Evolutionary conservation across 225 moss, liverwort and hornwort species (phyloP), one percentile per base, ranked within the genome.

Genomic region (Bryoerythrophyllum caledonicum): DNA sequence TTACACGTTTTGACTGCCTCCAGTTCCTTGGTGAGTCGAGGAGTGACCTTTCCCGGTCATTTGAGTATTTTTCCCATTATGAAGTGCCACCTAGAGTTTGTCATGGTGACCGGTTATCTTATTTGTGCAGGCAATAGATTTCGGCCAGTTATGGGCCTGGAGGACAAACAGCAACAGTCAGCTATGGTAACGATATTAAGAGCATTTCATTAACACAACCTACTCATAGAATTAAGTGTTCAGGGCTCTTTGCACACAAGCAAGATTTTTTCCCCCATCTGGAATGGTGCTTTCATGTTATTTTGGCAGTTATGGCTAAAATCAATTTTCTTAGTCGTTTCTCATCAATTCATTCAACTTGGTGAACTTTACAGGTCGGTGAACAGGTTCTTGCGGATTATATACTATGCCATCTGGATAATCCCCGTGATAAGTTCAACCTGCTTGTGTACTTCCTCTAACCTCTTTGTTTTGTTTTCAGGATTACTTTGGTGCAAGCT

Each of bases 1-100:
- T 91, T 72, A 97, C 97, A 58, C 97, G 97, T 69, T 73, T 79
- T 54, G 94, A 97, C 78, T 97, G 97, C 79, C 90, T 97, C 54
- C 86, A 94, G 63, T 97, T 89, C 46, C 84, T 97, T 54, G 94
- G 97, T 97, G 83, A 79, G 85, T 73, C 68, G 25, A 13, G 58
- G 25, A 21, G 65, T 41, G 59, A 41, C 44, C 70, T 27, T 34
- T 52, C 54, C 16, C 4, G 17, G 7, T 74, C 64, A 52, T 74
- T 43, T 60, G 65, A 75, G 26, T 72, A n/a, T 58, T 32, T 26
- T 26, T 76, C 59, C 10, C 58, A 23, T 23, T 48, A 15, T 77
- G 35, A 34, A 35, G 63, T 58, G 24, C 20, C 63, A 51, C 40
- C 27, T 66, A n/a, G 56, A 55, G 66, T 78, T 30, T 49, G 17